Evolutionary conservation across 2,329 filamentous ascomycete species (phyloP), one percentile per base, ranked within the genome.

Genomic region (Fusarium sp.): DNA sequence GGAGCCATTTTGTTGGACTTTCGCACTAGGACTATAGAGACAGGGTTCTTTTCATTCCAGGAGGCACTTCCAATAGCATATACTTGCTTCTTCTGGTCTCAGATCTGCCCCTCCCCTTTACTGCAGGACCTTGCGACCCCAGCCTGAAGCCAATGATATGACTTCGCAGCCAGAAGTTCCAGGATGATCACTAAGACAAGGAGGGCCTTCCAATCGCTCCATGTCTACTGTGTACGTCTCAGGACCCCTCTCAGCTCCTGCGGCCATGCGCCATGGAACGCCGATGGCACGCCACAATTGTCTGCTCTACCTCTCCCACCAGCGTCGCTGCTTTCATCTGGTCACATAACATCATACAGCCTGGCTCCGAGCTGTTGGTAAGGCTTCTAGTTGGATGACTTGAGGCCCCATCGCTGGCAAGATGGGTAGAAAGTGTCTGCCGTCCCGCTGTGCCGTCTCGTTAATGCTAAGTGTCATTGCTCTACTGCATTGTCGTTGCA

Each of bases 331-430:
- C 54, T 66, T 61, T 63, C 58, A 61, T 66, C 60, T 60, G 21
- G 44, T 57, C 56, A 52, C 63, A 71, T 60, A 63, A 41, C 51
- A 66, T 41, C 45, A 45, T 23, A 27, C 61, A 73, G 31, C 58
- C 60, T 52, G 64, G 66, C 74, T 60, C 73, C 71, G 29, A 44
- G 60, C 44, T 48, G 42, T 42, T 49, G 69, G 73, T 51, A 73
- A 35, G 55, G 57, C 69, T 62, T 76, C 68, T 71, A 60, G 44
- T 70, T 71, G 71, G 69, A 54, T 58, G 57, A n/a, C 25, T 19
- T 33, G n/a, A 51, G 37, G 59, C 42, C 11, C 37, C 31, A 49
- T 64, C 56, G 49, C 45, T 57, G 23, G 62, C 46, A 45, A 49
- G 27, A 52, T 64, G 45, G 44, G 56, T 70, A 76, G 41, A 72